Percentiles rank a stretch among this genome's conserved stretches.
Conservation (phyloP, 2,329 filamentous ascomycete genomes). For the Aspergillus sp. region DNA sequence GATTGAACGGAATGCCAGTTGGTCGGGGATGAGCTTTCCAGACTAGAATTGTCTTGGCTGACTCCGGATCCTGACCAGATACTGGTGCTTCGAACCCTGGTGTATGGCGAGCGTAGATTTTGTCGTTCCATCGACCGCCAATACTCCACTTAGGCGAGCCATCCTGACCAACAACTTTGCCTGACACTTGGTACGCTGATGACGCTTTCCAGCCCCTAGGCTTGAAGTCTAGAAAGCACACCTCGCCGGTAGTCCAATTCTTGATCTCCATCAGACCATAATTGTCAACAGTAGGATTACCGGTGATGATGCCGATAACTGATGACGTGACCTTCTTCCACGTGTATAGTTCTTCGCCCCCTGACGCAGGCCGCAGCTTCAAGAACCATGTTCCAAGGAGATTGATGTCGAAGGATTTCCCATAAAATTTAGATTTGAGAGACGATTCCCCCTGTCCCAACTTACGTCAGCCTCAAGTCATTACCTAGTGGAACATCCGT, state of each 20-base stretch:
- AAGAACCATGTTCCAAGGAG: conserved; percentile 97
- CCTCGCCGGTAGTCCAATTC: conserved; percentile 93
- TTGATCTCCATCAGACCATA: conserved; percentile 97
- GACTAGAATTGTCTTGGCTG: conserved; percentile 78
- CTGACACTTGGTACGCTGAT: conserved; percentile 83
- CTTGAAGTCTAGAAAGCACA: conserved; percentile 90
- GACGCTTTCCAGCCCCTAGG: conserved; percentile 92
- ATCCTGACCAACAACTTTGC: conserved; percentile 76
- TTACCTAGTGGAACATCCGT: neutral
- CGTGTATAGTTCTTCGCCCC: conserved; percentile 84
- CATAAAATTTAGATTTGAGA: conserved; percentile 95
- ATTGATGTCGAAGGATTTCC: conserved; percentile 96
- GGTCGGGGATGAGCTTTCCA: conserved; percentile 88
- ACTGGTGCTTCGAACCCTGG: conserved; percentile 75
- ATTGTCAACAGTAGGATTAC: conserved; percentile 95
- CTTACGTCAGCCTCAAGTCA: neutral
- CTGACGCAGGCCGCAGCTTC: conserved; percentile 71
- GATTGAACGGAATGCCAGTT: conserved; percentile 86
- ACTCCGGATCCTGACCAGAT: conserved; percentile 57
- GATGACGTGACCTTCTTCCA: conserved; percentile 99
- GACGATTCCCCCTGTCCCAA: conserved; percentile 74
- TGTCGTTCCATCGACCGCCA: conserved; percentile 95
- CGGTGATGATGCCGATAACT: conserved; percentile 97
- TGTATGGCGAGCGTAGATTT: conserved; percentile 89
- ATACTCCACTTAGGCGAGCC: conserved; percentile 86